A percentile compares a stretch with the other conserved stretches of the same genome.
Conservation (phyloP, 78 protist genomes). For the Polysphondylium violaceum region DNA sequence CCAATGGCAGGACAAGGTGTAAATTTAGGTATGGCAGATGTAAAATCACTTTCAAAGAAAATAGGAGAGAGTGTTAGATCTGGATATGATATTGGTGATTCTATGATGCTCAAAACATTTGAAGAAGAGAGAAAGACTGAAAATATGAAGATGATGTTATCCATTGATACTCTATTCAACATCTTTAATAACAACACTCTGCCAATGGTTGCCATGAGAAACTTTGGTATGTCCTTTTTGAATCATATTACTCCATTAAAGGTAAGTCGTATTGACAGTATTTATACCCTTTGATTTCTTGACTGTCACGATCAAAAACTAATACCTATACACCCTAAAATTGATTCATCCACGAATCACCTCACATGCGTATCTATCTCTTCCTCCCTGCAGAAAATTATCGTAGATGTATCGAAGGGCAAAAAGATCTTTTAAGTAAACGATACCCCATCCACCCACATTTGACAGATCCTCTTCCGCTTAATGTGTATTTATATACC, state of each 20-base stretch:
- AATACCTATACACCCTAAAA: too few relatives aligned
- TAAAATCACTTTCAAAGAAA: conserved; percentile 1
- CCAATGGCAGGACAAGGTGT: conserved; percentile 95
- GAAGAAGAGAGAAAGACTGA: conserved; percentile 60
- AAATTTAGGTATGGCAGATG: conserved; percentile 89
- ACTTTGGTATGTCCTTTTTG: conserved; percentile 45
- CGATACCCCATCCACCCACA: too few relatives aligned
- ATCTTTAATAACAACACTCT: conserved; percentile 31
- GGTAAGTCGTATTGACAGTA: neutral
- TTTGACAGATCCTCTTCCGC: too few relatives aligned
- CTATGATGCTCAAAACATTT: conserved; percentile 44
- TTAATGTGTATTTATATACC: too few relatives aligned
- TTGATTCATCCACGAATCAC: too few relatives aligned
- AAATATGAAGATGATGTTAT: conserved; percentile 44
- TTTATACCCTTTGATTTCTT: too few relatives aligned
- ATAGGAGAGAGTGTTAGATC: conserved; percentile 29
- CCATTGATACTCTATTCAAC: conserved; percentile 48
- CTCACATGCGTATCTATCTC: too few relatives aligned
- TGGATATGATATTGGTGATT: conserved; percentile 76
- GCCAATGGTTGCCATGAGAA: conserved; percentile 8
- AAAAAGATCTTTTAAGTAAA: too few relatives aligned
- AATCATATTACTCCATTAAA: conserved; percentile 40
- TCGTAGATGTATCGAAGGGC: too few relatives aligned
- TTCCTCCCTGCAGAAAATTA: too few relatives aligned
- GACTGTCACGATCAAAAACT: too few relatives aligned